Base-by-base conservation (phyloP, 2,329 filamentous ascomycete genomes). In the Microsporum canis region DNA sequence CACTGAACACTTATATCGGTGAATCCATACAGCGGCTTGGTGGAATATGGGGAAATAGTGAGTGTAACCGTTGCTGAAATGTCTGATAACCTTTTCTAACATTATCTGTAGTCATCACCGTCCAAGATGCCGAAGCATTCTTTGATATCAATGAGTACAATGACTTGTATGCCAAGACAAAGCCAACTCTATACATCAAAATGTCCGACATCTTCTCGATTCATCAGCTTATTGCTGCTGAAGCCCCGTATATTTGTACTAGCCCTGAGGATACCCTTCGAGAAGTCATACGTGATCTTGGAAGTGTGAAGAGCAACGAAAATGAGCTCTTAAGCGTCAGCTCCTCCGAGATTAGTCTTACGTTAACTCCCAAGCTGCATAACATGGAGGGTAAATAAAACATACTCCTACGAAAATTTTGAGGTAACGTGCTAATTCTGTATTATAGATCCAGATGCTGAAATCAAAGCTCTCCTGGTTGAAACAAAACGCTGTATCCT, bases 141-240 rank as follows among this genome's bases (percentile, higher is more conserved):
- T 99, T 97, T 71, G 91, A 97, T 73, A 96, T 99, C 71, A 94
- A 99, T 71, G 94, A 97, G 72, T 99, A 94, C 82, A 97, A 96
- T 71, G 94, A 99, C 70, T 82, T 99, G 5, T 97, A 97, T 71
- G 89, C 92, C 61, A 91, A 95, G 73, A 94, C 91, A 65, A 96
- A 96, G 75, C 94, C 94, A 5, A 97, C 92, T 0, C 80, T 99
- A n/a, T 99, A 97, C 78, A 96, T 99, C 79, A 99, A 99, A 77
- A 92, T 99, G 84, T 84, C 88, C 14, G 94, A 99, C 72, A 91
- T 99, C 61, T 97, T 99, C 72, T 89, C 92, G 57, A 92, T 99
- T 62, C 95, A 99, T 75, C 90, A 87, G 65, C 81, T 97, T 27
- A 83, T 97, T 60, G 86, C 89, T 2, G 81, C 86, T 29, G 90